Evolutionary conservation across 2,329 filamentous ascomycete species (phyloP), one percentile per base, ranked within the genome.

Genomic region (Pseudogymnoascus destructans): DNA sequence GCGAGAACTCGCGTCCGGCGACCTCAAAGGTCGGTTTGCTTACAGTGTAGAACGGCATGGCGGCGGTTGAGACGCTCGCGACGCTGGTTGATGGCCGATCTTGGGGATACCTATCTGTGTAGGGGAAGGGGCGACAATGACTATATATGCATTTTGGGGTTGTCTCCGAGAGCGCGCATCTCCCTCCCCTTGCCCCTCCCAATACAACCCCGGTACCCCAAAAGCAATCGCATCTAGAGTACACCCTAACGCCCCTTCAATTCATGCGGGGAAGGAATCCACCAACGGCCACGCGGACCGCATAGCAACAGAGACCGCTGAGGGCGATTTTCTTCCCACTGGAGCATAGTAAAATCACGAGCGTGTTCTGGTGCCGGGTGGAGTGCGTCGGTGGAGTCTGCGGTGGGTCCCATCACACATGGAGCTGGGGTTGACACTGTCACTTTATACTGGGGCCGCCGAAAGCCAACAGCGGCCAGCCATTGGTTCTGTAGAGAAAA

Each of bases 11-110:
- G 40, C 61, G 59, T 8, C 66, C 66, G 19, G 62, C 66, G 9
- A 68, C 59, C 62, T 68, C 64, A 52, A 68, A 68, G 21, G 66
- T 66, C 11, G 57, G 8, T 55, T 68, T 67, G 23, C 59, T 62
- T 7, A 17, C 3, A 30, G 35, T 59, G 57, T 63, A 61, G 58
- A 62, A 63, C 54, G 62, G 61, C 62, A 63, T 63, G 19, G 40
- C 21, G 23, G 40, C 40, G 21, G 4, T 27, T 9, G 40, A 25
- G 40, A 15, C 27, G 40, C 40, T 27, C 40, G 23, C 40, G 13
- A n/a, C 25, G 21, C 21, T 27, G 23, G 21, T 27, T 49, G 40
- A 15, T 49, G 13, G 40, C 40, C 40, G 40, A 49, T 15, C 40
- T 49, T 27, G 40, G 40, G 40, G 40, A 25, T 49, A 49, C 40